Percentiles rank a stretch among this genome's conserved stretches.
phyloP scores from a whole-genome alignment of 2,329 filamentous ascomycete genomes.

The Ophiocordyceps australis region DNA sequence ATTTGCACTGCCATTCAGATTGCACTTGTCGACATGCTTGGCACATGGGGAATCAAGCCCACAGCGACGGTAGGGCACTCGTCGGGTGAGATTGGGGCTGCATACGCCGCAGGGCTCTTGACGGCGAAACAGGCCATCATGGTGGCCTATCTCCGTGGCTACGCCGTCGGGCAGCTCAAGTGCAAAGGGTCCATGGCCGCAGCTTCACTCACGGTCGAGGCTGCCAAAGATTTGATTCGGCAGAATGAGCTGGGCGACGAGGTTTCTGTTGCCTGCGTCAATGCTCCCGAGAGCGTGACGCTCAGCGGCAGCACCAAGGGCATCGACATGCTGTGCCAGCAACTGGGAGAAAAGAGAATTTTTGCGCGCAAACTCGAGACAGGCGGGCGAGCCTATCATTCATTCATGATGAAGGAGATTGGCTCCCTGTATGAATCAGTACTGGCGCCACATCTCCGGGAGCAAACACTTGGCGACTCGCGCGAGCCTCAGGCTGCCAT shows the following conservation, averaged over 20 bases:
- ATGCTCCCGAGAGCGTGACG: slow-evolving; percentile 8
- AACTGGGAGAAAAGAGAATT: slow-evolving; percentile 2
- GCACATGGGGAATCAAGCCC: slow-evolving; percentile 11
- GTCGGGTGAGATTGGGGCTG: slow-evolving; percentile 12
- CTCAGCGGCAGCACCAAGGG: slow-evolving; percentile 6
- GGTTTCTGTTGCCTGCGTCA: slow-evolving; percentile 8
- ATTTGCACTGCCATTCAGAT: slow-evolving; percentile 14
- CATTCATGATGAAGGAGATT: slow-evolving; percentile 4
- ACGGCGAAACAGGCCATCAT: slow-evolving; percentile 4
- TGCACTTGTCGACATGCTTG: slow-evolving; percentile 15
- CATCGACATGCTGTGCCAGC: slow-evolving; percentile 2
- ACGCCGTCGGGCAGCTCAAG: slow-evolving; percentile 1
- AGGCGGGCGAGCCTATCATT: slow-evolving; percentile 7
- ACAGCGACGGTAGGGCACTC: slow-evolving; percentile 18
- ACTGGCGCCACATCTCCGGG: not conserved
- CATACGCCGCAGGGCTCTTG: slow-evolving; percentile 7
- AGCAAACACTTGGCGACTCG: not conserved
- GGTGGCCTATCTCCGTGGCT: slow-evolving; percentile 6
- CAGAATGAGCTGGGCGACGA: slow-evolving; percentile 1
- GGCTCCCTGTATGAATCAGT: slow-evolving; percentile 1
- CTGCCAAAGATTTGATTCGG: slow-evolving; percentile 1
- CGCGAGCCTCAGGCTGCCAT: not conserved
- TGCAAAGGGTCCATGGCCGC: slow-evolving; percentile 8
- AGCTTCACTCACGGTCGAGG: slow-evolving; percentile 3
- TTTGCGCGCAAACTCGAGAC: slow-evolving; percentile 6